Evolutionary conservation across 768 basidiomycete genomes (phyloP), one percentile per base, ranked within the genome.

Genomic region (Xerocomus potaroensis): DNA sequence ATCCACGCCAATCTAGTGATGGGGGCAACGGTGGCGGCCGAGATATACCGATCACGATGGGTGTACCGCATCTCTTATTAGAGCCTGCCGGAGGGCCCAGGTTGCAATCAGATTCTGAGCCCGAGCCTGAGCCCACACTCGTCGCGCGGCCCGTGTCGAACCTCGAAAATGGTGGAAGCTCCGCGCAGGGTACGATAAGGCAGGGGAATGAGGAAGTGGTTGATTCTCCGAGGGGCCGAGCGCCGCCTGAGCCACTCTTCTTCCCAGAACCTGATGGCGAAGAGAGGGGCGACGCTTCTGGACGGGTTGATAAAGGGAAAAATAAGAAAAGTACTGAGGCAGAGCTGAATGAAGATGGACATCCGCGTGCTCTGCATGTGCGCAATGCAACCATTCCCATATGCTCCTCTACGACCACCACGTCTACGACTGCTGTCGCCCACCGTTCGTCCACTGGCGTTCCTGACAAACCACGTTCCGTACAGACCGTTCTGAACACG

Each of bases 401-500:
- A n/a, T n/a, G n/a, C n/a, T n/a, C n/a, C n/a, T n/a, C n/a, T n/a
- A n/a, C 53, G 6, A 30, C 35, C 18, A 19, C 27, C 8, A 30
- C 43, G 2, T 45, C 50, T 0, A 39, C 39, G 16, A 12, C 36
- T 15, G 32, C 46, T 6, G n/a, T 7, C 32, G 10, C 39, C 23
- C 22, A 1, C 22, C 47, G n/a, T 33, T 19, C 53, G 8, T 40
- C 41, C 4, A 41, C 45, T 0, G 22, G 8, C n/a, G 10, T 31
- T 6, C 3, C 22, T 15, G 53, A 49, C 1, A 66, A 65, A 18
- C 60, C 65, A 3, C 55, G 49, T 27, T 54, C 58, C 1, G 53
- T 51, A 4, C 72, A 77, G 54, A 69, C 74, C 48, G 71, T 78
- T 4, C 59, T 84, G 27, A 73, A 69, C 54, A 85, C 84, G 0